phyloP scores from a whole-genome alignment of 1,284 basidiomycete genomes.

The Ustilago shanxiensis region DNA sequence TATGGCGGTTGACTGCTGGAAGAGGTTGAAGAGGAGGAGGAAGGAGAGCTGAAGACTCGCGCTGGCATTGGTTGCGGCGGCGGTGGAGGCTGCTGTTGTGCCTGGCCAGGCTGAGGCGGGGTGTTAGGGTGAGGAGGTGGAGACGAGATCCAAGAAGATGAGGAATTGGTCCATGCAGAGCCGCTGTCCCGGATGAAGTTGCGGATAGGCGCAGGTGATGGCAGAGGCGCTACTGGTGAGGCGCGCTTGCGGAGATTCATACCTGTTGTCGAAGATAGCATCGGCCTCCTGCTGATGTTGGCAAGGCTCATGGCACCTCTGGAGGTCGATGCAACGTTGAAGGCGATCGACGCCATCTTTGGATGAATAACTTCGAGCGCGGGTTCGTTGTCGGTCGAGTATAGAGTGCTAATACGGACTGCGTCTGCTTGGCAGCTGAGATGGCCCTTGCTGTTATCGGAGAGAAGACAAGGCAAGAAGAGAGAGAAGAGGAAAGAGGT shows the following conservation, averaged over 20 bases:
- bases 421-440: too few species aligned
- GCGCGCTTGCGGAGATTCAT: constrained; percentile 18
- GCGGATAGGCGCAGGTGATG: constrained; percentile 11
- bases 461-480: background rate
- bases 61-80: constrained; percentile 33
- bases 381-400: background rate
- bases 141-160: constrained; percentile 34
- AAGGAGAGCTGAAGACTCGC: constrained; percentile 24
- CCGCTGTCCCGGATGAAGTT: constrained; percentile 35
- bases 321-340: constrained; percentile 31
- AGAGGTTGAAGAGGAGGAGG: constrained; percentile 18
- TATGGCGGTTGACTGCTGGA: constrained; percentile 17
- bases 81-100: constrained; percentile 11
- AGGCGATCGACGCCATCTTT: constrained; percentile 30
- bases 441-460: background rate
- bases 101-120: background rate
- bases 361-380: background rate
- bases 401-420: background rate
- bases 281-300: constrained; percentile 4
- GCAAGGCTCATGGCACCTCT: constrained; percentile 13
- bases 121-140: constrained; percentile 1
- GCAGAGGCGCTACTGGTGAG: background rate
- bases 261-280: constrained; percentile 10
- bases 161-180: constrained; percentile 32
- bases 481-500: background rate